These are phyloP conservation scores for Pseudocercospora fijiensis DNA, from an alignment of 2,329 filamentous ascomycete species.

Conservation along the genomic window DNA sequence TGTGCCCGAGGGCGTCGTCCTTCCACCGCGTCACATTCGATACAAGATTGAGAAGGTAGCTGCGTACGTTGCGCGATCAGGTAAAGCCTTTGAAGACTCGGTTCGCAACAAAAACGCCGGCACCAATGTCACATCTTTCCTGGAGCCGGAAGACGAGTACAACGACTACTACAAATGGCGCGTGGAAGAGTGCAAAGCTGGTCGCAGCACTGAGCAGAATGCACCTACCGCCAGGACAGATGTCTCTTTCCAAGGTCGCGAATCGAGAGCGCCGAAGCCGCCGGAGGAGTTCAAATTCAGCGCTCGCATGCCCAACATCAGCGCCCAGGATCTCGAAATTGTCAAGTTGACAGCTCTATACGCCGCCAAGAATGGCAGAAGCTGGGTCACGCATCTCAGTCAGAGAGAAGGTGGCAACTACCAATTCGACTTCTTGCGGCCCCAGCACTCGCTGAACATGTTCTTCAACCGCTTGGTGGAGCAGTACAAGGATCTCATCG, in stretches of 20 bases:
- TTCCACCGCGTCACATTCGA: slow-evolving; percentile 83
- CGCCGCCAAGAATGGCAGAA: slow-evolving; percentile 86
- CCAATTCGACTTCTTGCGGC: slow-evolving; percentile 93
- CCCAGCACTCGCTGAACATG: slow-evolving; percentile 93
- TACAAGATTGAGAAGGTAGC: slow-evolving; percentile 89
- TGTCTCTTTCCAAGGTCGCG: slow-evolving; percentile 51
- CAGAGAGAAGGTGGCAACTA: slow-evolving; percentile 87
- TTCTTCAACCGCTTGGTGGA: slow-evolving; percentile 92
- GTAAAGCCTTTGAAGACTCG: slow-evolving; percentile 70
- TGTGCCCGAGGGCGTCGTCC: slow-evolving; percentile 76
- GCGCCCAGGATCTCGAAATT: slow-evolving; percentile 80
- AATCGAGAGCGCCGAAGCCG: slow-evolving; percentile 78
- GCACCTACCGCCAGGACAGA: slow-evolving; percentile 37
- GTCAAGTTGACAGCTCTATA: slow-evolving; percentile 79
- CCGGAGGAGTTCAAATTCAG: slow-evolving; percentile 90
- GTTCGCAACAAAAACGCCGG: slow-evolving; percentile 80
- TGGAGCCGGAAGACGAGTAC: slow-evolving; percentile 78
- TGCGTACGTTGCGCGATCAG: slow-evolving; percentile 76
- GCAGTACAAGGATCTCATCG: slow-evolving; percentile 81
- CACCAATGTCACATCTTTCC: slow-evolving; percentile 90
- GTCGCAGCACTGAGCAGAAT: slow-evolving; percentile 70
- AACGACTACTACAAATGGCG: slow-evolving; percentile 89
- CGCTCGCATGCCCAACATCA: slow-evolving; percentile 95
- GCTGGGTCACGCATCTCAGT: slow-evolving; percentile 85
- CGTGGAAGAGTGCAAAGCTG: slow-evolving; percentile 78